Conservation (phyloP, 1,284 basidiomycete genomes). For the Microbotryum lychnidis-dioicae region DNA sequence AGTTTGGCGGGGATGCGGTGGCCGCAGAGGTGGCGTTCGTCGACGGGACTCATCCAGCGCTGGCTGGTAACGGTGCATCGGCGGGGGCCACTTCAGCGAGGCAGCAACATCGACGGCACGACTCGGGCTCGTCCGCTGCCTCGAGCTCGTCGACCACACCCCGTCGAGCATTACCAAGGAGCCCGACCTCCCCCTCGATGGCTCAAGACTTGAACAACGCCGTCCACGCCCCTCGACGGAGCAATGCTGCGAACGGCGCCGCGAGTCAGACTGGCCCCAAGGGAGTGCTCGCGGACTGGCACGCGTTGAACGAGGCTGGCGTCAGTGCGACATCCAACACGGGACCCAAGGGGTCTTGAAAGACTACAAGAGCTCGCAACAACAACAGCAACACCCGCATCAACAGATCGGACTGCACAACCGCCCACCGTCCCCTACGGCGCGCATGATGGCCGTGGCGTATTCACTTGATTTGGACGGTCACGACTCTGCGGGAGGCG, state of each 20-base stretch:
- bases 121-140: neutral
- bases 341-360: slow-evolving; percentile 31
- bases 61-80: slow-evolving; percentile 15
- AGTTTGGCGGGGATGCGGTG: neutral
- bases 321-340: slow-evolving; percentile 20
- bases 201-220: slow-evolving; percentile 15
- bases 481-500: neutral
- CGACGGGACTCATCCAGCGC: slow-evolving; percentile 30
- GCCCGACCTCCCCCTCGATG: neutral
- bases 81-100: slow-evolving; percentile 12
- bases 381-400: too few relatives aligned
- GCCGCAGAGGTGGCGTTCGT: slow-evolving; percentile 23
- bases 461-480: too few relatives aligned
- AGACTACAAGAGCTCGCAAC: slow-evolving; percentile 13
- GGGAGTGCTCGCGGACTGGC: slow-evolving; percentile 33
- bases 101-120: neutral
- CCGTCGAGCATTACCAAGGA: neutral
- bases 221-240: neutral
- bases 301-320: slow-evolving; percentile 7
- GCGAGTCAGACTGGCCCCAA: slow-evolving; percentile 35
- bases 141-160: neutral
- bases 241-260: neutral
- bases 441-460: too few relatives aligned
- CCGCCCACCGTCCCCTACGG: too few relatives aligned
- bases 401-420: too few relatives aligned